These are phyloP conservation scores for Nicotiana noctiflora DNA, from an alignment of 257 asterid species.

Conservation along the genomic window DNA sequence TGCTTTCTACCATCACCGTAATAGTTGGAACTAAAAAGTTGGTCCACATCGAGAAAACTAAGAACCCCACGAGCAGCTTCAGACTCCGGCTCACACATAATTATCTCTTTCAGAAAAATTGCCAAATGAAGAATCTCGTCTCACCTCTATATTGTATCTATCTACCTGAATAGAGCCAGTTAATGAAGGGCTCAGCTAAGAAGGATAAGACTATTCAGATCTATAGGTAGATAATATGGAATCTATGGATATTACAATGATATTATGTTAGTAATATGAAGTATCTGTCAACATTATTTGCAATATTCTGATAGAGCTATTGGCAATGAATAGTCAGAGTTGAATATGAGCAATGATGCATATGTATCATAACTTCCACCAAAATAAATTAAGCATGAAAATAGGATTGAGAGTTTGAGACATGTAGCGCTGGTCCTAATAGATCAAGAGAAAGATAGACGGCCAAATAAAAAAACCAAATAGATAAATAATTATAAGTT, in stretches of 20 bases:
- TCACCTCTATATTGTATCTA: slow-evolving; percentile 10
- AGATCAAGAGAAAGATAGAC: neutral
- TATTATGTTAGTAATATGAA: neutral
- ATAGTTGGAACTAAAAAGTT: slow-evolving; percentile 60
- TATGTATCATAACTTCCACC: neutral
- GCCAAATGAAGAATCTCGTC: slow-evolving; percentile 9
- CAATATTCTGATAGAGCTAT: neutral
- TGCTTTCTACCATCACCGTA: slow-evolving; percentile 66
- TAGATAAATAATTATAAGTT: too few species aligned
- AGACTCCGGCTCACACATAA: slow-evolving; percentile 60
- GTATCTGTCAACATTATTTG: neutral
- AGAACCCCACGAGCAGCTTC: slow-evolving; percentile 55
- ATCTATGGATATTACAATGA: neutral
- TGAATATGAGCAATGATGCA: neutral
- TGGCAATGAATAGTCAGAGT: neutral
- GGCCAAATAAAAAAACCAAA: neutral
- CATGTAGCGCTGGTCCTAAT: neutral
- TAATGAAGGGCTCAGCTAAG: slow-evolving; percentile 10
- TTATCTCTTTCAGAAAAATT: slow-evolving; percentile 16
- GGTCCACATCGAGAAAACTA: slow-evolving; percentile 49
- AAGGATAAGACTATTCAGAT: slow-evolving; percentile 3
- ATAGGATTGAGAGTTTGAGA: too few species aligned
- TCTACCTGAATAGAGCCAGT: slow-evolving; percentile 9
- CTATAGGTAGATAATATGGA: neutral
- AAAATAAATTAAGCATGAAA: neutral